These are phyloP conservation scores for Penicillium roqueforti DNA, from an alignment of 495 filamentous ascomycete genomes.

Conservation along the genomic window DNA sequence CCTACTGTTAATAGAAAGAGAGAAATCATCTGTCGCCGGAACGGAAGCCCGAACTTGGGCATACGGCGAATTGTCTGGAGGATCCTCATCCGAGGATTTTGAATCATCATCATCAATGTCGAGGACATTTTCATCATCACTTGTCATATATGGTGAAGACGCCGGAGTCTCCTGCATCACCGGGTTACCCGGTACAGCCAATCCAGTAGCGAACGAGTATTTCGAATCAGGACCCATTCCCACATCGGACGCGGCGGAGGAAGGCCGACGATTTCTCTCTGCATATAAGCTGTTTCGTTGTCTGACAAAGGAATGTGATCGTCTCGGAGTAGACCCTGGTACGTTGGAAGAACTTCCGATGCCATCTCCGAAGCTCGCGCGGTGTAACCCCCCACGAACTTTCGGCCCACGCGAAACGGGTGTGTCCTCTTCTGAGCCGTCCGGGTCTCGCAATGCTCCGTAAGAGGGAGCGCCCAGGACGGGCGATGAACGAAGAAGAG, in stretches of 20 bases:
- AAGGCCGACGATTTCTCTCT: slow-evolving; percentile 19
- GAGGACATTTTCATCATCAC: slow-evolving; percentile 23
- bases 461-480: slow-evolving; percentile 55
- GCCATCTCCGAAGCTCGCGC: slow-evolving; percentile 16
- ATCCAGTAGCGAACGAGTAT: slow-evolving; percentile 28
- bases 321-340: slow-evolving; percentile 6
- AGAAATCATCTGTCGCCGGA: slow-evolving; percentile 63
- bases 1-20: slow-evolving; percentile 68
- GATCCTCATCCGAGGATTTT: slow-evolving; percentile 24
- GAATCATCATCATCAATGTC: slow-evolving; percentile 25
- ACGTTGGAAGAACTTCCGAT: slow-evolving; percentile 17
- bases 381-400: neutral
- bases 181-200: slow-evolving; percentile 23
- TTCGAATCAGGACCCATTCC: slow-evolving; percentile 31
- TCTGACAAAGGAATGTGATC: slow-evolving; percentile 16
- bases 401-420: neutral
- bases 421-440: slow-evolving; percentile 7
- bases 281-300: slow-evolving; percentile 19
- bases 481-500: slow-evolving; percentile 55
- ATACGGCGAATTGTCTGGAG: slow-evolving; percentile 43
- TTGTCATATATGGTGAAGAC: slow-evolving; percentile 19
- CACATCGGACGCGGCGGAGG: slow-evolving; percentile 25
- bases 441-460: slow-evolving; percentile 46
- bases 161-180: slow-evolving; percentile 21
- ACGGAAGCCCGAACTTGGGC: slow-evolving; percentile 76